Evolutionary conservation across 2,329 filamentous ascomycete genomes (phyloP), one percentile per base, ranked within the genome.

Genomic region (Lachnellula arida): DNA sequence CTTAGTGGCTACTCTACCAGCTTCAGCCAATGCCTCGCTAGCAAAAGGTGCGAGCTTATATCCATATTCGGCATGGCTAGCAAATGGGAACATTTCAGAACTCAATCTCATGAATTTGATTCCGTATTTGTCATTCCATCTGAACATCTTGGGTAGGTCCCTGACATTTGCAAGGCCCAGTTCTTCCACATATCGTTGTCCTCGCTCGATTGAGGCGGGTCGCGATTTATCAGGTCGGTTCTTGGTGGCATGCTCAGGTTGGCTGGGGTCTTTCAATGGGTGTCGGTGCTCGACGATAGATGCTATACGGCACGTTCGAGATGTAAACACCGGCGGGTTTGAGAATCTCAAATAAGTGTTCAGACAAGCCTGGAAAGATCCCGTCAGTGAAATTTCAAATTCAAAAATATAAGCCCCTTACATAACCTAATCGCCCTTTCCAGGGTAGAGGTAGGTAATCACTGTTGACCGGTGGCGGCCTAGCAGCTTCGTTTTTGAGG

Each of bases 1-100:
- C 71, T 92, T 81, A 11, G 82, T 88, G 5, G 90, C 86, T 2
- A 95, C 83, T 65, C 76, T 85, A 1, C 93, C 93, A 7, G 83
- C 89, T 62, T 92, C 86, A 2, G 82, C 86, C 9, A 97, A 76
- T 0, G 81, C 84, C 14, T 91, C 86, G 0, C 88, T 83, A 0
- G 92, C 93, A 69, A 97, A 97, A 0, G 89, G 87, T 0, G 85
- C 86, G 12, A 97, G 78, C 63, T 84, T 87, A 71, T 97, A 97
- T 0, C 92, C 93, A 62, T 96, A 87, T 59, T 90, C 87, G 23
- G 82, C 80, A 67, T 97, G 93, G 61, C 89, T 95, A 1, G 93
- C 93, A 70, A 97, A 97, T 0, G 93, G 93, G 62, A 97, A 97
- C 89, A 97, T 97, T 65, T 97, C 93, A 53, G 90, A 96, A 63